Evolutionary conservation across 1,139 yeast species (phyloP), one percentile per base, ranked within the genome.

Genomic region (Debaryomyces subglobosus): DNA sequence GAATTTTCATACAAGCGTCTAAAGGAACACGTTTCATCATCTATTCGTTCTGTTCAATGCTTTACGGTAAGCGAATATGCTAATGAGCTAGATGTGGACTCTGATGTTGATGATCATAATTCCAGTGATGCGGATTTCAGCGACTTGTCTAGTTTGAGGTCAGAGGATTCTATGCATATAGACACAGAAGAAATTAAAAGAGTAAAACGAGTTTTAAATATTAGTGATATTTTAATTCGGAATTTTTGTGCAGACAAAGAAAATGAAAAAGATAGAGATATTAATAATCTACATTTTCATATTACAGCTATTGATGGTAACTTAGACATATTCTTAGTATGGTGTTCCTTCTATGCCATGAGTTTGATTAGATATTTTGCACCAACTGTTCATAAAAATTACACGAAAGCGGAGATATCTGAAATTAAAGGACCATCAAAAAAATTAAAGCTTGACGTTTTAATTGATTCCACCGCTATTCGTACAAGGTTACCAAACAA

Each of bases 401-500:
- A 71, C 42, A 56, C 71, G 9, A 59, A 59, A 27, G 61, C 64
- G 44, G 64, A 67, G 41, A 63, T 69, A 53, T 48, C 53, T 6
- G 57, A 60, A 29, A 52, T 72, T 25, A 56, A 61, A 30, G 69
- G 67, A 0, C 54, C 58, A 2, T 51, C 51, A 38, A 61, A 58
- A 24, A 63, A 61, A 43, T 33, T 71, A 12, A 69, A 68, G 44
- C 50, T 79, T 37, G 76, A 74, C 45, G 52, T 78, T 2, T 57
- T 62, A n/a, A 58, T 75, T 10, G 69, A 69, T 41, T 68, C 82
- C 3, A 67, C 75, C 15, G 73, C 83, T 2, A 47, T 78, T 38
- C 79, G 80, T 39, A 59, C 74, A 2, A 65, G 78, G 25, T 61
- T 84, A 23, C 88, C 88, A 0, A 73, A 75, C 48, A 65, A 70